phyloP scores from a whole-genome alignment of 2,329 filamentous ascomycete species.

The Colletotrichum sp. region DNA sequence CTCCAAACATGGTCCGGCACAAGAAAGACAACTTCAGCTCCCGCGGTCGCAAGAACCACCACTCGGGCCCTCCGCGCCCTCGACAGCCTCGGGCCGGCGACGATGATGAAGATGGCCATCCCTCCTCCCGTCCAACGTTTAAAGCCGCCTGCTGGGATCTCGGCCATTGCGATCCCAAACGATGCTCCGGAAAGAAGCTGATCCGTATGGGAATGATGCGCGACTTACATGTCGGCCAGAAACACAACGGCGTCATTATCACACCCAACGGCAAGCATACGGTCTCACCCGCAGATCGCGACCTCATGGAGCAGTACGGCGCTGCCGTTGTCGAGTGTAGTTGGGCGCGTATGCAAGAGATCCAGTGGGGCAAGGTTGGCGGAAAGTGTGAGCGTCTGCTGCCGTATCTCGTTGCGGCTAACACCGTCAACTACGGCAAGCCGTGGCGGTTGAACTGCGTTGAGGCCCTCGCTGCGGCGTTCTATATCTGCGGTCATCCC shows the following conservation, averaged over 20 bases:
- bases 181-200: conserved; percentile 93
- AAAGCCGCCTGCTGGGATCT: conserved; percentile 98
- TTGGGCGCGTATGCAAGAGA: conserved; percentile 91
- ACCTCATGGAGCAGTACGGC: conserved; percentile 84
- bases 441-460: conserved; percentile 96
- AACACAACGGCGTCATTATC: conserved; percentile 90
- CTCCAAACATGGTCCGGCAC: conserved; percentile 81
- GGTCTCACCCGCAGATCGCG: conserved; percentile 81
- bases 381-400: conserved; percentile 91
- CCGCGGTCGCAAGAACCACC: conserved; percentile 74
- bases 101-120: conserved; percentile 26
- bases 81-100: conserved; percentile 49
- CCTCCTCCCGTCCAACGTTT: conserved; percentile 60
- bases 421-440: conserved; percentile 95
- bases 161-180: conserved; percentile 95
- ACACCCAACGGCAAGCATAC: conserved; percentile 91
- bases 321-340: conserved; percentile 97
- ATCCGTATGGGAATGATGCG: conserved; percentile 95
- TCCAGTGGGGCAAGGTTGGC: conserved; percentile 90
- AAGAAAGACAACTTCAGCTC: conserved; percentile 85
- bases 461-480: conserved; percentile 91
- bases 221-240: conserved; percentile 88
- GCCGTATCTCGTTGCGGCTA: conserved; percentile 95
- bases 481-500: conserved; percentile 87
- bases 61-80: conserved; percentile 58